Evolutionary conservation across 1,284 basidiomycete species (phyloP).

Genomic region (Porodaedalea pini): DNA sequence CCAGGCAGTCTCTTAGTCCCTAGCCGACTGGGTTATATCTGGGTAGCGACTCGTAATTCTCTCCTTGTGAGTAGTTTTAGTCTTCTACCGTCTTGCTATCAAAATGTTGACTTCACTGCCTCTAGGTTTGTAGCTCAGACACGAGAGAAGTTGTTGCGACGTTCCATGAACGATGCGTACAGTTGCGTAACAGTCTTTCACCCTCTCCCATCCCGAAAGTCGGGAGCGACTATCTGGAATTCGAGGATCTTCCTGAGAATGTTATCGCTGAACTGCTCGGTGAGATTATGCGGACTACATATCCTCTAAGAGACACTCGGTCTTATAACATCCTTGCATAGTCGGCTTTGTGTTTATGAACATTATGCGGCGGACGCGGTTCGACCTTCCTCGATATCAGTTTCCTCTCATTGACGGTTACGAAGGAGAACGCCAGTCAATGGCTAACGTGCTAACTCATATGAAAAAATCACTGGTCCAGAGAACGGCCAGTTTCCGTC

Average conservation of each 20-base stretch:
- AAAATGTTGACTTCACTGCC: neutral
- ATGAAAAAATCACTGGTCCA: conserved; percentile 11
- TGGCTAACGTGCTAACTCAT: neutral
- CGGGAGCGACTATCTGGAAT: conserved; percentile 23
- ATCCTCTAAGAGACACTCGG: neutral
- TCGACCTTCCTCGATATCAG: conserved; percentile 32
- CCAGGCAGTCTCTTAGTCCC: conserved; percentile 13
- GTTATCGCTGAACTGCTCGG: conserved; percentile 24
- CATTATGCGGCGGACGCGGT: conserved; percentile 50
- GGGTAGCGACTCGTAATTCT: conserved; percentile 23
- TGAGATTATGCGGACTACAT: conserved; percentile 1
- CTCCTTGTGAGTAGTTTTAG: conserved; percentile 13
- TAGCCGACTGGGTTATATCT: conserved; percentile 22
- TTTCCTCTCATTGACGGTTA: conserved; percentile 14
- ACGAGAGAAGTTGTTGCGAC: conserved; percentile 16
- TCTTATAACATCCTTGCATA: conserved; percentile 26
- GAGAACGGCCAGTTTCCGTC: conserved; percentile 8
- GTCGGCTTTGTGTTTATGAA: conserved; percentile 59
- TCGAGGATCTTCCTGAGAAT: conserved; percentile 7
- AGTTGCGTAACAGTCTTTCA: conserved; percentile 14
- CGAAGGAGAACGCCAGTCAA: conserved; percentile 2
- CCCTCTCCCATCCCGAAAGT: conserved; percentile 20
- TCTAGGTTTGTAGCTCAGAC: conserved; percentile 18
- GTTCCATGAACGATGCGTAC: conserved; percentile 22
- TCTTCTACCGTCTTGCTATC: neutral